Percentiles rank a stretch among this genome's conserved stretches.
Evolutionary conservation across 768 basidiomycete genomes (phyloP).

Genomic region (Neoboletus magnificus): DNA sequence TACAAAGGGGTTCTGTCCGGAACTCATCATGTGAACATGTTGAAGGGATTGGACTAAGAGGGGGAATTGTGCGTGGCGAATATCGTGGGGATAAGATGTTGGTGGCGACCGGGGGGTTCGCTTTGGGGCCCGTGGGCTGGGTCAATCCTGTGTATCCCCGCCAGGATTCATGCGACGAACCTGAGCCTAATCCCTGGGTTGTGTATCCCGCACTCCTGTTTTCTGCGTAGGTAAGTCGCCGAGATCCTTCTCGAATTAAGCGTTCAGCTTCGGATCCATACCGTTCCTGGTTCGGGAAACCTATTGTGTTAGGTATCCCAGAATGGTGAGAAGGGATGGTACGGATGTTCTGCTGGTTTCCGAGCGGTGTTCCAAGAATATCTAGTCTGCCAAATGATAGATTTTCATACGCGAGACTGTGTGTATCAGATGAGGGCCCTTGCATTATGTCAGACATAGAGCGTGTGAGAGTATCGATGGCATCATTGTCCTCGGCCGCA

Average conservation of each 20-base stretch:
- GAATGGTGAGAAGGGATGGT: conserved; percentile 4
- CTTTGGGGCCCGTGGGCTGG: not conserved
- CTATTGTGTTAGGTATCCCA: not conserved
- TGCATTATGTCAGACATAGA: conserved; percentile 10
- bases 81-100: conserved; percentile 6
- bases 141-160: not conserved
- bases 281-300: conserved; percentile 1
- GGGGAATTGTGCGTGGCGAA: not conserved
- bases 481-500: not conserved
- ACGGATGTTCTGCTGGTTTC: not conserved
- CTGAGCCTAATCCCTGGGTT: conserved; percentile 16
- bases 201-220: not conserved
- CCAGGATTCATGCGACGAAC: conserved; percentile 7
- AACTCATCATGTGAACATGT: conserved; percentile 3
- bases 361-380: not conserved
- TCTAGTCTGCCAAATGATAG: not conserved
- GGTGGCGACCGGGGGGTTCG: not conserved
- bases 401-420: conserved; percentile 3
- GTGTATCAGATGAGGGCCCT: not conserved
- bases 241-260: conserved; percentile 3
- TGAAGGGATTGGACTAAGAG: not conserved
- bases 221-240: conserved; percentile 7
- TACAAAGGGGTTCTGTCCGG: not conserved
- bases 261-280: not conserved
- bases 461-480: conserved; percentile 3